These are phyloP conservation scores for Colletotrichum costaricense DNA, from an alignment of 2,329 filamentous ascomycete genomes.

Conservation along the genomic window DNA sequence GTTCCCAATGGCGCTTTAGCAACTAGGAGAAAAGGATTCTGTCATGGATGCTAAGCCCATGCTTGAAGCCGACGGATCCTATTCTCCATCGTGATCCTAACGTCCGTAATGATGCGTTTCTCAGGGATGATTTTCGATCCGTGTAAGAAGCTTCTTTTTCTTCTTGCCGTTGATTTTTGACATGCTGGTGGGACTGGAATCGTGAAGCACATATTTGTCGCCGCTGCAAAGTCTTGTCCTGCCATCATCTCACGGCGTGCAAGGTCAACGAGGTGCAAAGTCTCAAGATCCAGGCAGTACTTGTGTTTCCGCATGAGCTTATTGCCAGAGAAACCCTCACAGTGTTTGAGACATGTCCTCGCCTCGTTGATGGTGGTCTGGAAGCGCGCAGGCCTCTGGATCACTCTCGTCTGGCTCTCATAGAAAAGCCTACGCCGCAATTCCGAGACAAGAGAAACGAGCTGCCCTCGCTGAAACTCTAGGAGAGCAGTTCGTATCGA, in stretches of 20 bases:
- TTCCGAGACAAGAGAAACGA: not conserved
- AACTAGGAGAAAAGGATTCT: not conserved
- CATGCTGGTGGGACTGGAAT: not conserved
- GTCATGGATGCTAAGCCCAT: not conserved
- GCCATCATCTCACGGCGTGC: slow-evolving; percentile 13
- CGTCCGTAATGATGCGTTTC: slow-evolving; percentile 12
- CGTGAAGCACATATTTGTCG: slow-evolving; percentile 6
- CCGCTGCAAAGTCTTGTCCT: not conserved
- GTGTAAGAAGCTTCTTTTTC: slow-evolving; percentile 1
- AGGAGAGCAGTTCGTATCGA: slow-evolving; percentile 35
- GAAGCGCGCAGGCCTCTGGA: slow-evolving; percentile 10
- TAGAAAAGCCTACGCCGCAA: not conserved
- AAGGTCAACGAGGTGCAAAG: not conserved
- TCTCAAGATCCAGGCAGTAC: slow-evolving; percentile 4
- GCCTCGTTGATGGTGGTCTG: slow-evolving; percentile 4
- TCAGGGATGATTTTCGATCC: not conserved
- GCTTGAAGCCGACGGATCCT: slow-evolving; percentile 24
- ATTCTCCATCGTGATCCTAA: slow-evolving; percentile 3
- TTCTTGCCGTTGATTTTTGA: not conserved
- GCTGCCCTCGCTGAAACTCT: not conserved
- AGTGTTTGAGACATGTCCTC: slow-evolving; percentile 27
- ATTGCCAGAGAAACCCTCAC: not conserved
- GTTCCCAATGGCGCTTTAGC: not conserved
- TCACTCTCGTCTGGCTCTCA: not conserved
- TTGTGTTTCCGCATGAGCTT: slow-evolving; percentile 13